Conservation (phyloP, 2,329 filamentous ascomycete species). For the Harringtonia aguacate region DNA sequence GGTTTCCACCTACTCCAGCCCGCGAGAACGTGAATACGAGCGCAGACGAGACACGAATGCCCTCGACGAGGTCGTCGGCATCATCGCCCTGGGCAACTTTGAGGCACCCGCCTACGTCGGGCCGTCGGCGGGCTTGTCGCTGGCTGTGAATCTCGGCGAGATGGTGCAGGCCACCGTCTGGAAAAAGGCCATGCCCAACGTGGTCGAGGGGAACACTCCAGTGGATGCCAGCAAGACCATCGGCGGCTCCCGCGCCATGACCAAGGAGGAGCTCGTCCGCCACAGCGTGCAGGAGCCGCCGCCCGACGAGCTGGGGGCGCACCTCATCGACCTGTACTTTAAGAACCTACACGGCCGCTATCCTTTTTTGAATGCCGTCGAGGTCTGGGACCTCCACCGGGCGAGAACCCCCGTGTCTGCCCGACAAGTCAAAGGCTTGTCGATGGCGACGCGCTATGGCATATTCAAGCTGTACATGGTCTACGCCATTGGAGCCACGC, state of each 20-base stretch:
- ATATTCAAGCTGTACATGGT: constrained; percentile 41
- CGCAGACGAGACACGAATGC: not conserved
- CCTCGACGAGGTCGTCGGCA: constrained; percentile 4
- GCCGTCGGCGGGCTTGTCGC: constrained; percentile 6
- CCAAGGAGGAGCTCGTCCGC: constrained; percentile 1
- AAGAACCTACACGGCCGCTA: constrained; percentile 28
- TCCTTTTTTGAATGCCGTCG: constrained; percentile 34
- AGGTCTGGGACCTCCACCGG: constrained; percentile 32
- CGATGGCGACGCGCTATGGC: constrained; percentile 25
- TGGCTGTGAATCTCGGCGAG: constrained; percentile 37
- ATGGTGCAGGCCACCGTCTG: constrained; percentile 44
- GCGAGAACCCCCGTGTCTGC: constrained; percentile 25
- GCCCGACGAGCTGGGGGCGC: constrained; percentile 1
- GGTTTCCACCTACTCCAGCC: not conserved
- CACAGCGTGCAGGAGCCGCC: constrained; percentile 7
- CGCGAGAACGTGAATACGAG: not conserved
- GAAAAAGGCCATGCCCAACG: constrained; percentile 31
- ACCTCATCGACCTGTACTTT: constrained; percentile 12
- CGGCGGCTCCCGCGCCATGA: constrained; percentile 1
- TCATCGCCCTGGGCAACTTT: constrained; percentile 6
- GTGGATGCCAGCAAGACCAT: not conserved
- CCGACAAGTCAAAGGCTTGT: constrained; percentile 23
- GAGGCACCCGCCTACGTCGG: constrained; percentile 6
- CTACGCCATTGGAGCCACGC: constrained; percentile 39
- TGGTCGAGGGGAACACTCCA: not conserved